phyloP scores from a whole-genome alignment of 352 stramenopile species.

The Globisporangium paroecandrum region DNA sequence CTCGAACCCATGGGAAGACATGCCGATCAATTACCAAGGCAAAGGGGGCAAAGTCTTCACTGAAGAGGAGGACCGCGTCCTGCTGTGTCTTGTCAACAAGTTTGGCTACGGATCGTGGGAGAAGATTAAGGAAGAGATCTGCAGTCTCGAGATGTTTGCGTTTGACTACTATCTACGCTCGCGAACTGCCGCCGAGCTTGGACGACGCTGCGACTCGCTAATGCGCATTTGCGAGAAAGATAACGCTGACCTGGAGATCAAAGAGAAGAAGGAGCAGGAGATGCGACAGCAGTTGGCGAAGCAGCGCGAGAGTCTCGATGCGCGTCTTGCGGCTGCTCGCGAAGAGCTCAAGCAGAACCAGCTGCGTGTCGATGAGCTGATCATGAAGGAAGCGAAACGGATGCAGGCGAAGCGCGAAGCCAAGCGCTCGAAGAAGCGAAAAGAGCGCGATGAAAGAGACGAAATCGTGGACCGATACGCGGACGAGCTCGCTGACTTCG shows the following conservation, averaged over 20 bases:
- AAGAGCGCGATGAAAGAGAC: constrained; percentile 65
- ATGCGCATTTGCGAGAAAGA: constrained; percentile 95
- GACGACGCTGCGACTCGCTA: constrained; percentile 93
- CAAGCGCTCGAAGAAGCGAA: constrained; percentile 79
- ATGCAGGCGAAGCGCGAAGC: constrained; percentile 81
- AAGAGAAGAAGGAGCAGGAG: constrained; percentile 76
- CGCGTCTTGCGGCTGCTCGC: constrained; percentile 54
- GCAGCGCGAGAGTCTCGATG: constrained; percentile 70
- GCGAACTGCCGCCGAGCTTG: constrained; percentile 93
- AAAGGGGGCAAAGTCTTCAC: constrained; percentile 93
- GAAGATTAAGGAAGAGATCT: constrained; percentile 96
- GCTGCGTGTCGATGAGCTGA: constrained; percentile 74
- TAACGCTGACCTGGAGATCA: constrained; percentile 78
- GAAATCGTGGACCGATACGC: constrained; percentile 59
- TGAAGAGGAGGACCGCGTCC: constrained; percentile 97
- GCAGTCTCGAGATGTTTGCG: constrained; percentile 88
- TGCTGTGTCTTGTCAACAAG: constrained; percentile 96
- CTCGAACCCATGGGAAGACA: constrained; percentile 81
- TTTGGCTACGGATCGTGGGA: constrained; percentile 97
- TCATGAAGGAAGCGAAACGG: constrained; percentile 86
- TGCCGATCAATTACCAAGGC: constrained; percentile 88
- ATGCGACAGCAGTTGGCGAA: constrained; percentile 52
- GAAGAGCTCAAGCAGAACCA: constrained; percentile 77
- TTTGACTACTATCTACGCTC: constrained; percentile 99
- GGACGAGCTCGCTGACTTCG: constrained; percentile 54